These are phyloP conservation scores for Penicillium oxalicum DNA, from an alignment of 2,329 filamentous ascomycete genomes.

Conservation along the genomic window DNA sequence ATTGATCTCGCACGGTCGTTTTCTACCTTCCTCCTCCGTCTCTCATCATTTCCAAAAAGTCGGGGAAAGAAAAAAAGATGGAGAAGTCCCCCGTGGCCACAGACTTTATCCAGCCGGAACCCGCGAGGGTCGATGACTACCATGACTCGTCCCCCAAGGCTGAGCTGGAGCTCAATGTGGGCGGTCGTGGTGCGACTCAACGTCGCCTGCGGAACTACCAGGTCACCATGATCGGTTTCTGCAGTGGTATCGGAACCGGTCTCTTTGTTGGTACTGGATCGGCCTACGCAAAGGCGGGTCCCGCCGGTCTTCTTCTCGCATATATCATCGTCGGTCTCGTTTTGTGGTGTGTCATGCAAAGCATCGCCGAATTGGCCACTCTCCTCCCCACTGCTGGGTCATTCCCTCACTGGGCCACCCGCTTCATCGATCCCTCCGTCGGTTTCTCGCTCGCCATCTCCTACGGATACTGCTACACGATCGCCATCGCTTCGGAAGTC, in stretches of 20 bases:
- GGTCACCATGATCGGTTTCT: conserved; percentile 31
- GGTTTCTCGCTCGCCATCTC: conserved; percentile 71
- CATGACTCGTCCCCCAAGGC: conserved; percentile 16
- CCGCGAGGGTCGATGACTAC: conserved; percentile 7
- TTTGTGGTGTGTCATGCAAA: conserved; percentile 85
- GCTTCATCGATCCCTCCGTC: conserved; percentile 86
- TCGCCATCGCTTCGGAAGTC: conserved; percentile 72
- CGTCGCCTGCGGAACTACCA: conserved; percentile 32
- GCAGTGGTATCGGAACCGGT: conserved; percentile 56
- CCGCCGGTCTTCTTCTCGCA: conserved; percentile 66
- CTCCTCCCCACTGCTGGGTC: conserved; percentile 86
- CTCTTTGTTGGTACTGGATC: conserved; percentile 76
- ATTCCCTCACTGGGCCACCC: conserved; percentile 82
- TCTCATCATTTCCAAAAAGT: too few species aligned
- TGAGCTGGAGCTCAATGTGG: conserved; percentile 29
- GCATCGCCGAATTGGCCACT: conserved; percentile 82
- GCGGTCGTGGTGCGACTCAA: conserved; percentile 29
- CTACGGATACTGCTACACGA: conserved; percentile 79
- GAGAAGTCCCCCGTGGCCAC: conserved; percentile 13
- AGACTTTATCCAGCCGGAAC: conserved; percentile 13
- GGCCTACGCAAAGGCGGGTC: conserved; percentile 64
- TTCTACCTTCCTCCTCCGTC: too few species aligned
- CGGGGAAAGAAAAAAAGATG: neutral
- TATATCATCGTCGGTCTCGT: conserved; percentile 60
- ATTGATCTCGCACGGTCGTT: too few species aligned